A percentile compares a stretch with the other conserved stretches of the same genome.
Evolutionary conservation across 495 filamentous ascomycete genomes (phyloP).

Genomic region (Podospora australis): DNA sequence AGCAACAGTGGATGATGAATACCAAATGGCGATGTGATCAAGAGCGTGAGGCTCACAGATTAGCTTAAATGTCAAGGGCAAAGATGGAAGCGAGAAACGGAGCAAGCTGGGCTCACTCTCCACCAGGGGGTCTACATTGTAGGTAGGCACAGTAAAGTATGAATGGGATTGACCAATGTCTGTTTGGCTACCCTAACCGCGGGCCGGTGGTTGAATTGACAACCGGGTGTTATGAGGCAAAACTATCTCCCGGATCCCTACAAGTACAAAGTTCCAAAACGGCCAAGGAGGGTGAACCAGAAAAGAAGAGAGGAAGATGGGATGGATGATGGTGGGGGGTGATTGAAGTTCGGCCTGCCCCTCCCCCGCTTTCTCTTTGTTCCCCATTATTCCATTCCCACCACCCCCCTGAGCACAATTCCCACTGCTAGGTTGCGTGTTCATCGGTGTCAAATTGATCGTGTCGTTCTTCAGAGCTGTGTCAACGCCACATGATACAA

Average conservation of each 20-base stretch:
- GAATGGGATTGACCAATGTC: no score
- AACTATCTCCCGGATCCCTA: constrained; percentile 20
- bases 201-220: constrained; percentile 16
- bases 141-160: no score
- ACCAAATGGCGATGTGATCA: no score
- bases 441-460: no score
- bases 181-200: not conserved
- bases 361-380: constrained; percentile 3
- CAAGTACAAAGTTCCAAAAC: not conserved
- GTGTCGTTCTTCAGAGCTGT: constrained; percentile 10
- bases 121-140: no score
- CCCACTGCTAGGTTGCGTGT: no score
- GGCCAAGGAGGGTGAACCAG: not conserved
- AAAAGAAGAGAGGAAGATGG: not conserved
- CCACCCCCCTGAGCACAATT: not conserved
- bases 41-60: no score
- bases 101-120: no score
- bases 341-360: not conserved
- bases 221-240: constrained; percentile 18
- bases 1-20: no score
- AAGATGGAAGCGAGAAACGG: no score
- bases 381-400: constrained; percentile 7
- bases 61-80: no score
- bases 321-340: not conserved
- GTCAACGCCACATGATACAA: constrained; percentile 17